A percentile compares a stretch with the other conserved stretches of the same genome.
These are phyloP conservation scores for Rhododendron mucronatum DNA, from an alignment of 148 eudicot genomes.

Conservation along the genomic window DNA sequence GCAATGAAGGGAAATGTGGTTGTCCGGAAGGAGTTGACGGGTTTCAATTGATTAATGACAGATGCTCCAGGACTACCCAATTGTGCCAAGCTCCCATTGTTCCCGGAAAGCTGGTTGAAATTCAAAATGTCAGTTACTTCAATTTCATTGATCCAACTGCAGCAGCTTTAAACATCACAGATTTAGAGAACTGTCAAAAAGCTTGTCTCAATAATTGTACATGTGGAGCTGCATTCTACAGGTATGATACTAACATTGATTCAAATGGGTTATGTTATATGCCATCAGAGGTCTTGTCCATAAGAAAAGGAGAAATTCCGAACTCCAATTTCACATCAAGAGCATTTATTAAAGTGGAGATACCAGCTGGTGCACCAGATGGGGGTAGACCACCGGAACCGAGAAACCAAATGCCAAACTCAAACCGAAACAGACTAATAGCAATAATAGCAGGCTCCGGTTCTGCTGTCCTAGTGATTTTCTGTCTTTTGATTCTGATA, in stretches of 20 bases:
- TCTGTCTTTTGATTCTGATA: not conserved
- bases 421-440: not conserved
- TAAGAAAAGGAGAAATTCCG: conserved; percentile 9
- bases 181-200: not conserved
- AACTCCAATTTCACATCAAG: conserved; percentile 1
- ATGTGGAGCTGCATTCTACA: conserved; percentile 10
- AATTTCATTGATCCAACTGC: conserved; percentile 4
- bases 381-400: too few species aligned
- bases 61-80: not conserved
- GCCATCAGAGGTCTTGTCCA: conserved; percentile 6
- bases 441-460: not conserved
- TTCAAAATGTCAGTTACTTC: conserved; percentile 5
- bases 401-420: too few species aligned
- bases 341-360: conserved; percentile 1
- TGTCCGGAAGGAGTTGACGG: not conserved
- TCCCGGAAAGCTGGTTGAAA: not conserved
- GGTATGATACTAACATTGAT: not conserved
- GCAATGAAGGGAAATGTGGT: conserved; percentile 1
- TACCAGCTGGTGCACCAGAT: too few species aligned
- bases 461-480: not conserved
- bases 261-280: conserved; percentile 9
- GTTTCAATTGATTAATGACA: too few species aligned
- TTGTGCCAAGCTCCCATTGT: not conserved
- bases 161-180: not conserved
- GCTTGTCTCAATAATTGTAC: not conserved